Base-by-base conservation (phyloP, 495 filamentous ascomycete genomes). In the Trichoderma virens region DNA sequence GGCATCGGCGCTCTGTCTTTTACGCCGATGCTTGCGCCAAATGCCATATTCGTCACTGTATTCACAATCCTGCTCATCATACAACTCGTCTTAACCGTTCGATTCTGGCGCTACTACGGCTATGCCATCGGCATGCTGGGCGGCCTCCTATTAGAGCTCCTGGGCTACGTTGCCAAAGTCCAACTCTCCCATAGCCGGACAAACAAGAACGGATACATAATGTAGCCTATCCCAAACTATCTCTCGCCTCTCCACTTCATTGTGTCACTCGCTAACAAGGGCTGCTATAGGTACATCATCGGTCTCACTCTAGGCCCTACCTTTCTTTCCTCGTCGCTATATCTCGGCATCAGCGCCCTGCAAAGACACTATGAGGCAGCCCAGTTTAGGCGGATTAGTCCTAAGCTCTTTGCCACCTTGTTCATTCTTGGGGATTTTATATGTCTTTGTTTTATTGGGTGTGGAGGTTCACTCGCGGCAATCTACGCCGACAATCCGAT, bases 161-260 rank as follows among this genome's bases (percentile, higher is more conserved):
- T 47, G 2, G 43, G 43, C 16, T 47, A 47, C n/a, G 43, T 47
- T 5, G 43, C 43, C n/a, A 47, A 47, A 47, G 43, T 47, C 43
- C 43, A 47, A 23, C 43, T 47, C 43, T 47, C 43, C 18, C 43
- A 47, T 9, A 47, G 8, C 18, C 43, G 43, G 6, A n/a, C 43
- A 16, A 47, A 47, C 43, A 47, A 47, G 43, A 47, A 47, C 43
- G 43, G 43, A 47, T 47, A 47, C 18, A 47, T 47, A 16, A 47
- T 47, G 43, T 47, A 47, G n/a, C 2, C 18, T n/a, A n/a, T n/a
- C 16, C 16, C 16, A 39, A 39, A 1, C n/a, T 1, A 0, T 18
- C 18, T 8, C 7, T 20, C 20, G 3, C 0, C 20, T 47, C 5
- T 20, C n/a, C 43, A 47, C 5, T 23, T 23, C n/a, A n/a, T n/a